Percentiles rank a stretch among this genome's conserved stretches.
phyloP scores from a whole-genome alignment of 169 alveolate genomes.

The Perkinsus marinus region DNA sequence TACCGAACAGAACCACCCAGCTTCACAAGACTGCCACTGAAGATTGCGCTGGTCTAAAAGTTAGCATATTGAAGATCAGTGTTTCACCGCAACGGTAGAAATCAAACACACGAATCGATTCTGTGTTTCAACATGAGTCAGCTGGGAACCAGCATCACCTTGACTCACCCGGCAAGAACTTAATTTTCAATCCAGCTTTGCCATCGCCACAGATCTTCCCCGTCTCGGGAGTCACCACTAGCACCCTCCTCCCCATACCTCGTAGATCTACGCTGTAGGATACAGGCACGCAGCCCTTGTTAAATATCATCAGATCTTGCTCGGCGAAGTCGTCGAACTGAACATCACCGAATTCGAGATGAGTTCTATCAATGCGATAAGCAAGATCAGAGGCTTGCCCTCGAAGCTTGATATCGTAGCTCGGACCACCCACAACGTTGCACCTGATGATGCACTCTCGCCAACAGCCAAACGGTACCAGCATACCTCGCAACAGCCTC shows the following conservation, averaged over 20 bases:
- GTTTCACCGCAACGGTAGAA: no score
- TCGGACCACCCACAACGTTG: slow-evolving; percentile 82
- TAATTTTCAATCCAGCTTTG: slow-evolving; percentile 54
- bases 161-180: slow-evolving; percentile 50
- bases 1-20: not conserved
- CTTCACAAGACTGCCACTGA: not conserved
- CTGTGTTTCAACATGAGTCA: no score
- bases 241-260: not conserved
- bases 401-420: slow-evolving; percentile 62
- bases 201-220: slow-evolving; percentile 73
- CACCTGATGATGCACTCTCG: slow-evolving; percentile 47
- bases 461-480: not conserved
- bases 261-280: not conserved
- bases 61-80: no score
- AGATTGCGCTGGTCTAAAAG: no score
- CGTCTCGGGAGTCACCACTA: slow-evolving; percentile 3
- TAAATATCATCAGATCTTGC: not conserved
- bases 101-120: no score
- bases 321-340: not conserved
- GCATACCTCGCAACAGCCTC: not conserved
- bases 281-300: not conserved
- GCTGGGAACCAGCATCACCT: not conserved
- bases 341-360: slow-evolving; percentile 70
- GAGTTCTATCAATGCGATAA: slow-evolving; percentile 54
- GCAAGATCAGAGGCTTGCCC: slow-evolving; percentile 68